Evolutionary conservation across 139 green algal species (phyloP), one percentile per base, ranked within the genome.

Genomic region (Marvania coccoides): DNA sequence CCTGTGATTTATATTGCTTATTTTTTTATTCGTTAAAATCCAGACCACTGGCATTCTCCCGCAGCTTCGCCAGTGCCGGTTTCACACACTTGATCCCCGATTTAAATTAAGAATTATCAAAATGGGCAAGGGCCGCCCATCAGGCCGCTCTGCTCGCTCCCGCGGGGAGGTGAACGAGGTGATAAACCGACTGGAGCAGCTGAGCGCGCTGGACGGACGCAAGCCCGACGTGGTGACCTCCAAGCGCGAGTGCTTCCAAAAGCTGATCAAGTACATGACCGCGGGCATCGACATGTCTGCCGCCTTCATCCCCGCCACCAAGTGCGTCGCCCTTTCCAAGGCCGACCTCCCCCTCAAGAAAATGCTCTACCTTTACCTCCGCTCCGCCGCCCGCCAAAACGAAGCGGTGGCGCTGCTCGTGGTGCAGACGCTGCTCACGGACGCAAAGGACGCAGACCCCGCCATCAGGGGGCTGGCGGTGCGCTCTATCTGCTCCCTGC

Each of bases 331-430:
- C 24, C 67, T 79, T 4, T 63, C 36, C 31, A 74, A 74, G 58
- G 47, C 31, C 23, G 72, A 79, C 70, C 39, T 79, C 14, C 72
- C 72, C 2, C 59, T 79, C 6, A 97, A 97, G 76, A 97, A 99
- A 75, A 97, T 97, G 92, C 85, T 97, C 10, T 98, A 98, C 77
- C 79, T 96, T 0, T 96, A 94, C 81, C 82, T 95, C 48, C 83
- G 83, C 30, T 87, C 88, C 37, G 92, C 92, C 47, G 90, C 89
- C 5, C 69, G 80, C 14, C 76, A 85, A 31, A 87, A 83, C 42
- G 42, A 53, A 23, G 39, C 58, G 23, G 65, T 72, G 45, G 54
- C 63, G 35, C 59, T 81, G 30, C 40, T 81, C 33, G 65, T 78
- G 34, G 74, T 80, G 33, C 72, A 71, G 64, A 59, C 62, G 29